These are phyloP conservation scores for Thelonectria rubi DNA, from an alignment of 2,329 filamentous ascomycete genomes.

Conservation along the genomic window DNA sequence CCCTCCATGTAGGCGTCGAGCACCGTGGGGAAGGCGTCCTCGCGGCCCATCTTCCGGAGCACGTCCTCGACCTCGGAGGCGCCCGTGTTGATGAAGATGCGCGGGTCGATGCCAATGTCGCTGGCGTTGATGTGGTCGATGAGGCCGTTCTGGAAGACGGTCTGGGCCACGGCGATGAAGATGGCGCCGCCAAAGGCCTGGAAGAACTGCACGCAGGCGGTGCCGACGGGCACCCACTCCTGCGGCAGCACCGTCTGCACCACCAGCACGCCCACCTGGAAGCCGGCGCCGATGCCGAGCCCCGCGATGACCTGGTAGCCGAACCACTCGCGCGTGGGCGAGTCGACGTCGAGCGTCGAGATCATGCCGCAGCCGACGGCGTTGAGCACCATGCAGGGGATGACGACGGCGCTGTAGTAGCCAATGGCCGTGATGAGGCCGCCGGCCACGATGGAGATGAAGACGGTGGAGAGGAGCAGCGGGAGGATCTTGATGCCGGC, in stretches of 20 bases:
- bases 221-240: slow-evolving; percentile 60
- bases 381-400: slow-evolving; percentile 52
- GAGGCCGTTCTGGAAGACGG: slow-evolving; percentile 73
- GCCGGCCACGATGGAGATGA: slow-evolving; percentile 57
- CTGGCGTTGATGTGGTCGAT: slow-evolving; percentile 58
- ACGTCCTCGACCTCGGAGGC: slow-evolving; percentile 60
- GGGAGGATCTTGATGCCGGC: slow-evolving; percentile 65
- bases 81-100: slow-evolving; percentile 61
- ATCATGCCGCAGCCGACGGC: slow-evolving; percentile 63
- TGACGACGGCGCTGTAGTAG: slow-evolving; percentile 53
- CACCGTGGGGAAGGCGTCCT: slow-evolving; percentile 54
- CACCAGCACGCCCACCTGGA: slow-evolving; percentile 58
- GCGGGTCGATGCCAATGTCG: slow-evolving; percentile 56
- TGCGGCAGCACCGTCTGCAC: slow-evolving; percentile 62
- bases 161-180: slow-evolving; percentile 71
- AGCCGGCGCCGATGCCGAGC: slow-evolving; percentile 60
- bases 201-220: slow-evolving; percentile 66
- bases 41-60: slow-evolving; percentile 51
- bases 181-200: slow-evolving; percentile 73
- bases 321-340: slow-evolving; percentile 61
- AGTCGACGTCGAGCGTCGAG: slow-evolving; percentile 60
- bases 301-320: slow-evolving; percentile 66
- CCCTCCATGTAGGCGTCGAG: slow-evolving; percentile 60
- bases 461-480: slow-evolving; percentile 59
- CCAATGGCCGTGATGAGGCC: slow-evolving; percentile 54